Percentiles rank a stretch among this genome's conserved stretches.
Conservation (phyloP, 805 yeast species). For the Ogataea nakhonphanomensis region DNA sequence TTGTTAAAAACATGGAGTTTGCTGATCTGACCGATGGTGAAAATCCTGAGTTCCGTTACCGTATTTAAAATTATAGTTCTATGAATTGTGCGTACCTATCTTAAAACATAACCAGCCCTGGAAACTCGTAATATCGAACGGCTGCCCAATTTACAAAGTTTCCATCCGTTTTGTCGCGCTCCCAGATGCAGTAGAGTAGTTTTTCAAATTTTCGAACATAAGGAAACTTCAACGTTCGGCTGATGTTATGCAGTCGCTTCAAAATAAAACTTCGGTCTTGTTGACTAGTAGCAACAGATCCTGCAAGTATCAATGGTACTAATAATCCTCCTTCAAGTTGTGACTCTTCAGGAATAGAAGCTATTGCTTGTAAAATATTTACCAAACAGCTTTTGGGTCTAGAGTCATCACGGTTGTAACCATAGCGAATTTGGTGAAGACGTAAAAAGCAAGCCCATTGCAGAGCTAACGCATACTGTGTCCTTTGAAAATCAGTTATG, state of each 20-base stretch:
- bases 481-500: constrained; percentile 18
- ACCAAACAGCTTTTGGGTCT: constrained; percentile 26
- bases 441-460: constrained; percentile 32
- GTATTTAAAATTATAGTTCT: constrained; percentile 1
- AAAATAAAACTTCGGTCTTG: constrained; percentile 25
- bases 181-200: constrained; percentile 26
- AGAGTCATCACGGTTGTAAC: constrained; percentile 28
- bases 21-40: constrained; percentile 45
- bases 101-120: constrained; percentile 32
- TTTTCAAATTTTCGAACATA: constrained; percentile 29
- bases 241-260: constrained; percentile 21
- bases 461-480: constrained; percentile 28
- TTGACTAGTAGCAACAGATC: constrained; percentile 24
- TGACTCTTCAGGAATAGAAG: constrained; percentile 21
- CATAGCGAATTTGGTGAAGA: constrained; percentile 29
- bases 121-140: constrained; percentile 28
- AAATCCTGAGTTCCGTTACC: constrained; percentile 38
- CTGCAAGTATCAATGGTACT: constrained; percentile 31
- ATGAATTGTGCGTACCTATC: neutral
- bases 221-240: constrained; percentile 24
- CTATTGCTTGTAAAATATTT: constrained; percentile 25
- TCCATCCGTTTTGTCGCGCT: constrained; percentile 23
- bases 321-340: constrained; percentile 29
- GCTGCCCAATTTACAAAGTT: constrained; percentile 32
- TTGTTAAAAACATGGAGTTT: constrained; percentile 37